Percentiles rank a stretch among this genome's conserved stretches.
Conservation (phyloP, 495 filamentous ascomycete genomes). For the Hamigera avellanea region DNA sequence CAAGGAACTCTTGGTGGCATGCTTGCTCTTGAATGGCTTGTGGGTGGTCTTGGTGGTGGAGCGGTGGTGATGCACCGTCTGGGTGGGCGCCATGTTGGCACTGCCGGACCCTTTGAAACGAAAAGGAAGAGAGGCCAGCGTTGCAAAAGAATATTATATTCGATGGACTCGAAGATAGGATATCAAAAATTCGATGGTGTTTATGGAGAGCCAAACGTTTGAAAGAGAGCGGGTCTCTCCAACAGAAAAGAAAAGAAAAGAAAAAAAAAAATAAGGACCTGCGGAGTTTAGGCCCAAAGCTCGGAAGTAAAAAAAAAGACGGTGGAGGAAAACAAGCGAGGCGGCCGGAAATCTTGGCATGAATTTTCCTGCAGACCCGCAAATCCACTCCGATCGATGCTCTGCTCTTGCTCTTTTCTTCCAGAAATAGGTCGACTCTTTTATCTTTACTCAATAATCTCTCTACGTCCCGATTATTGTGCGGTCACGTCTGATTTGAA, state of each 20-base stretch:
- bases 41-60: slow-evolving; percentile 75
- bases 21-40: slow-evolving; percentile 84
- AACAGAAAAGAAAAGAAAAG: too few relatives aligned
- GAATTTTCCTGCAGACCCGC: slow-evolving; percentile 8
- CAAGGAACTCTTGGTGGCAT: slow-evolving; percentile 76
- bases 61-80: slow-evolving; percentile 68
- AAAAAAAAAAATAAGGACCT: background rate
- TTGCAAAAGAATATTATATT: too few relatives aligned
- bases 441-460: too few relatives aligned
- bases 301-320: slow-evolving; percentile 9
- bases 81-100: slow-evolving; percentile 36
- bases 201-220: background rate
- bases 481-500: background rate
- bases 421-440: too few relatives aligned
- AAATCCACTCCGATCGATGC: too few relatives aligned
- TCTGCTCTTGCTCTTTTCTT: too few relatives aligned
- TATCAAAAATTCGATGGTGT: slow-evolving; percentile 1
- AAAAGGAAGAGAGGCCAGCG: slow-evolving; percentile 55
- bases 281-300: background rate
- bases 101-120: slow-evolving; percentile 75
- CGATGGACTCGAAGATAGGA: slow-evolving; percentile 1
- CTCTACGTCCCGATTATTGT: too few relatives aligned
- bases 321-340: slow-evolving; percentile 8
- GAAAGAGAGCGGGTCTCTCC: background rate
- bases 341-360: slow-evolving; percentile 22